Evolutionary conservation across 371 early-diverging fungal genomes (phyloP), one percentile per base, ranked within the genome.

Genomic region (Rhizopus microsporus): DNA sequence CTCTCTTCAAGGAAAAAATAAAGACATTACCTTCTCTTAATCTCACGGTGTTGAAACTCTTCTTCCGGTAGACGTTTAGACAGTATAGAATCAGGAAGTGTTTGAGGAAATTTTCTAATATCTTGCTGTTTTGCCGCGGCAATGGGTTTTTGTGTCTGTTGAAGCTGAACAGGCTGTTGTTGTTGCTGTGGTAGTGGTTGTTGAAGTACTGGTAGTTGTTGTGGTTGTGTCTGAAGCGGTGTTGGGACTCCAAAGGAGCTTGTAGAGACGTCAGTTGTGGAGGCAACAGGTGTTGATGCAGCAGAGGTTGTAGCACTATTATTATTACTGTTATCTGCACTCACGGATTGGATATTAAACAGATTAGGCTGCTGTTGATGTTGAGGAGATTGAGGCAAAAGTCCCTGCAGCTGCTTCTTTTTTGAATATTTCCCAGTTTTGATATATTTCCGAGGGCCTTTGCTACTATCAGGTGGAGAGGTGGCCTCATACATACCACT

Each of bases 401-500:
- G 60, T 32, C 67, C 67, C 31, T 71, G 72, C 42, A 51, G 49
- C 32, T 68, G 68, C n/a, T 73, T 63, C 62, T 86, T 86, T 49
- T 86, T 86, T 4, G 85, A 83, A 38, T 86, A 86, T 55, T 81
- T 81, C 32, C 87, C 87, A 5, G 87, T 84, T 45, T 86, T 86
- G 42, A 73, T 77, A 53, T 86, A 86, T 60, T 78, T 77, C 12
- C 87, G 64, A 0, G 86, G 84, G 5, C 82, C 75, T 59, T 84
- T 84, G 23, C 55, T 51, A 49, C 61, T 68, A 30, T 60, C 54
- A 16, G 42, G 43, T 40, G 62, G 17, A 33, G 50, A 35, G 32
- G 46, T 47, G 39, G 51, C 38, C 16, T 59, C 59, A 39, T 33
- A 53, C 38, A 13, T 30, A 10, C 30, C 29, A 13, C 23, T 54